Percentiles rank a stretch among this genome's conserved stretches.
Conservation (phyloP, 495 filamentous ascomycete genomes). For the Tuber microsphaerosporum region DNA sequence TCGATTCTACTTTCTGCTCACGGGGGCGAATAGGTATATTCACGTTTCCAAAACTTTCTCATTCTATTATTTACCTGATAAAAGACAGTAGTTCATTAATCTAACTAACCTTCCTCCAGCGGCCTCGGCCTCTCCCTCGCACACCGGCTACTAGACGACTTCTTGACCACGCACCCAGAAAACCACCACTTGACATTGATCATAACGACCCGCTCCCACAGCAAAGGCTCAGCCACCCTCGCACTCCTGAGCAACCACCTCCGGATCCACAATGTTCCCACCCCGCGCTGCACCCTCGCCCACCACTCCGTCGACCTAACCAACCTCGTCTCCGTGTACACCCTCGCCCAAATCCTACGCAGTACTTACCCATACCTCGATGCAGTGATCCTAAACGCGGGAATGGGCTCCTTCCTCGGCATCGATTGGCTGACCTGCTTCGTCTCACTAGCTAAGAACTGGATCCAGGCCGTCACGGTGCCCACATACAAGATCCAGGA, state of each 20-base stretch:
- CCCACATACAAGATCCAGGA: slow-evolving; percentile 65
- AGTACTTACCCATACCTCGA: slow-evolving; percentile 58
- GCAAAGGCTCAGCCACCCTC: slow-evolving; percentile 57
- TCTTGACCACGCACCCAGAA: slow-evolving; percentile 59
- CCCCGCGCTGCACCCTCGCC: slow-evolving; percentile 51
- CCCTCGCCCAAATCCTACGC: slow-evolving; percentile 47
- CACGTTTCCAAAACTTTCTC: neutral
- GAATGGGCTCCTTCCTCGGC: slow-evolving; percentile 77
- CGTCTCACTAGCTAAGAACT: slow-evolving; percentile 54
- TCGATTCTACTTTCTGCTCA: slow-evolving; percentile 52
- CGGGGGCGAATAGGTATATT: slow-evolving; percentile 65
- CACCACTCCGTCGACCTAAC: slow-evolving; percentile 55
- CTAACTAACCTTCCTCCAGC: slow-evolving; percentile 47
- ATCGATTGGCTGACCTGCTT: slow-evolving; percentile 65
- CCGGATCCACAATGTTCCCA: slow-evolving; percentile 44
- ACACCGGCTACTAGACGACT: slow-evolving; percentile 83
- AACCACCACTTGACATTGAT: slow-evolving; percentile 59
- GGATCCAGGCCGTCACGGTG: slow-evolving; percentile 64
- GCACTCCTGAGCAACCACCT: slow-evolving; percentile 51
- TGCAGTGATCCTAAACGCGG: slow-evolving; percentile 76
- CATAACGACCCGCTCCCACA: slow-evolving; percentile 55
- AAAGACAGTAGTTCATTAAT: slow-evolving; percentile 23
- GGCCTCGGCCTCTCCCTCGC: slow-evolving; percentile 85
- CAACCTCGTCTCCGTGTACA: slow-evolving; percentile 48
- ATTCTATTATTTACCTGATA: neutral